A percentile compares a stretch with the other conserved stretches of the same genome.
Evolutionary conservation across 306 rosid species (phyloP).

Genomic region (Corylus americana): DNA sequence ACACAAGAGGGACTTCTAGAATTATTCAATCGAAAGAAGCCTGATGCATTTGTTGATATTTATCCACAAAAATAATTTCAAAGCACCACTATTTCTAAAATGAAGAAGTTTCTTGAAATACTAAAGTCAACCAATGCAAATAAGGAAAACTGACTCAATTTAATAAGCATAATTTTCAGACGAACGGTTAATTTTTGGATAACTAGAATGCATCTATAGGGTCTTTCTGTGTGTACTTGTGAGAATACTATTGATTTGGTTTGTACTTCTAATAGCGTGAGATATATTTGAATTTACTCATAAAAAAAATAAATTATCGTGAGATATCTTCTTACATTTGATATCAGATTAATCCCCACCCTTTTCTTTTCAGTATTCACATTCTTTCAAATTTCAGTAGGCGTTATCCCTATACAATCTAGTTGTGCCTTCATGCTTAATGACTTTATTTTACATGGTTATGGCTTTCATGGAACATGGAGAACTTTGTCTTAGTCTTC

Average conservation of each 20-base stretch:
- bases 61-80: not conserved
- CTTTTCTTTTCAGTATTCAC: not conserved
- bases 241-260: not conserved
- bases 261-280: not conserved
- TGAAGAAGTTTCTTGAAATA: too few species aligned
- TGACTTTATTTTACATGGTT: conserved; percentile 15
- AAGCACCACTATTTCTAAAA: not conserved
- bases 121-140: not conserved
- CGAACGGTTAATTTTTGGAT: not conserved
- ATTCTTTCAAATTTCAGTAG: not conserved
- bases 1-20: too few species aligned
- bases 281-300: not conserved
- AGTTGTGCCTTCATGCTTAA: conserved; percentile 11
- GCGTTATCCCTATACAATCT: too few species aligned
- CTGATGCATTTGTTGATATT: not conserved
- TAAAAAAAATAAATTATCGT: not conserved
- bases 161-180: not conserved
- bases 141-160: not conserved
- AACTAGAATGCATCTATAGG: not conserved
- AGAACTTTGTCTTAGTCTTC: conserved; percentile 10
- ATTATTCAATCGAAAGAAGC: not conserved
- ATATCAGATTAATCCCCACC: not conserved
- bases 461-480: not conserved
- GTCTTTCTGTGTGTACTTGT: not conserved
- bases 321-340: not conserved